Percentiles rank a stretch among this genome's conserved stretches.
These are phyloP conservation scores for Thermothielavioides terrestris DNA, from an alignment of 495 filamentous ascomycete species.

Conservation along the genomic window DNA sequence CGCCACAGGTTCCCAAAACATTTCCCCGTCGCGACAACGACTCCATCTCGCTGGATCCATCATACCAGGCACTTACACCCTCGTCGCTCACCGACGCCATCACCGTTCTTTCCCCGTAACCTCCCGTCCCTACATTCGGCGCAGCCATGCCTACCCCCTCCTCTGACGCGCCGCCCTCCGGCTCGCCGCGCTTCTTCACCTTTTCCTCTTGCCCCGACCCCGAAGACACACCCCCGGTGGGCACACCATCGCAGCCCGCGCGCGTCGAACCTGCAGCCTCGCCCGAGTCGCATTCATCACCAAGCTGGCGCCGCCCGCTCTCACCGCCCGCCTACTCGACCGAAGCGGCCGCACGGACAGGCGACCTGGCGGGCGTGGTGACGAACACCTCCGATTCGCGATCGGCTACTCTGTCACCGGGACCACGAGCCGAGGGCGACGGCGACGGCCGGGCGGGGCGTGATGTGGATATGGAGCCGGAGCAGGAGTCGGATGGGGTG, in stretches of 20 bases:
- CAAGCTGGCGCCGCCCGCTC: slow-evolving; percentile 19
- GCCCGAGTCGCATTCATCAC: slow-evolving; percentile 5
- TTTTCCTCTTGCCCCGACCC: slow-evolving; percentile 41
- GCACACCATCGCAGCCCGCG: background rate
- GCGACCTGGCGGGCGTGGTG: too few species aligned
- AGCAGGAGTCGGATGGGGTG: slow-evolving; percentile 11
- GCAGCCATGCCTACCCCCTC: slow-evolving; percentile 45
- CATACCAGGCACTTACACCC: too few species aligned
- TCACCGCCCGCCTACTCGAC: slow-evolving; percentile 5
- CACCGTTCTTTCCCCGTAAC: too few species aligned
- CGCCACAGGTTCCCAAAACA: background rate
- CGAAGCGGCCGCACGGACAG: slow-evolving; percentile 7
- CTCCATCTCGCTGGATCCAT: too few species aligned
- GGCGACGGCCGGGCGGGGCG: too few species aligned
- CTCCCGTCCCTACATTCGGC: background rate
- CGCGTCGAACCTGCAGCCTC: slow-evolving; percentile 8
- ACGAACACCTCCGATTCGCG: too few species aligned
- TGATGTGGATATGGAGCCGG: slow-evolving; percentile 21
- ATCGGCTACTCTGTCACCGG: slow-evolving; percentile 32
- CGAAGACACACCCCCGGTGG: slow-evolving; percentile 15
- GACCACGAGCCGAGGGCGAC: slow-evolving; percentile 21
- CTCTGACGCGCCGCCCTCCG: slow-evolving; percentile 31
- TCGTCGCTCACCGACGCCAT: too few species aligned
- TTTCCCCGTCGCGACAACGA: too few species aligned
- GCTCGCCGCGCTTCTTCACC: slow-evolving; percentile 31